Conservation (phyloP, 78 protist species). For the Dictyostelium brefeldianum region DNA sequence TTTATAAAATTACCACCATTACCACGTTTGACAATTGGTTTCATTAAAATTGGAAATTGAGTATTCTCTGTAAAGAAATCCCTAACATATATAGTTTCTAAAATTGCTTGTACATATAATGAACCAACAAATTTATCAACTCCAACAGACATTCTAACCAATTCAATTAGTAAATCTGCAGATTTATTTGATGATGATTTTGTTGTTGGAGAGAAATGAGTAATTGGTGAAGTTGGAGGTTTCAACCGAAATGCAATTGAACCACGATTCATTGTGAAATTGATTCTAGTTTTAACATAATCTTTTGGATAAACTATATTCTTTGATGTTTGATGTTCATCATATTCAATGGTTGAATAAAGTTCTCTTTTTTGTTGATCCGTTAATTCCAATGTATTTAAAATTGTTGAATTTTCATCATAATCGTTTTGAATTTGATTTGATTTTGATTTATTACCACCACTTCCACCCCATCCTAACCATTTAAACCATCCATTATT, state of each 20-base stretch:
- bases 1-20: neutral
- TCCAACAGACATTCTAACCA: conserved; percentile 12
- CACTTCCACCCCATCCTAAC: conserved; percentile 60
- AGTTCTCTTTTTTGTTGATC: conserved; percentile 57
- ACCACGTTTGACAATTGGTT: neutral
- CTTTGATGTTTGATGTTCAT: conserved; percentile 49
- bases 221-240: conserved; percentile 4
- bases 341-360: conserved; percentile 67
- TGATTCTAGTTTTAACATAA: conserved; percentile 68
- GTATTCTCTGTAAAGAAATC: conserved; percentile 62
- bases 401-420: neutral
- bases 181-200: neutral
- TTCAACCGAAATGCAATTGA: conserved; percentile 26
- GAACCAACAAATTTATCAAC: conserved; percentile 64
- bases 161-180: conserved; percentile 49
- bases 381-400: conserved; percentile 31
- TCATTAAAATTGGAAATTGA: conserved; percentile 54
- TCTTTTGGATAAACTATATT: conserved; percentile 78
- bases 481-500: conserved; percentile 67
- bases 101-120: conserved; percentile 44
- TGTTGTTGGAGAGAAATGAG: neutral
- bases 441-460: neutral
- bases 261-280: conserved; percentile 54
- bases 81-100: conserved; percentile 46
- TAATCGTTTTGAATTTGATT: neutral